Evolutionary conservation across 495 filamentous ascomycete genomes (phyloP), one percentile per base, ranked within the genome.

Genomic region (Parmelia sp.): DNA sequence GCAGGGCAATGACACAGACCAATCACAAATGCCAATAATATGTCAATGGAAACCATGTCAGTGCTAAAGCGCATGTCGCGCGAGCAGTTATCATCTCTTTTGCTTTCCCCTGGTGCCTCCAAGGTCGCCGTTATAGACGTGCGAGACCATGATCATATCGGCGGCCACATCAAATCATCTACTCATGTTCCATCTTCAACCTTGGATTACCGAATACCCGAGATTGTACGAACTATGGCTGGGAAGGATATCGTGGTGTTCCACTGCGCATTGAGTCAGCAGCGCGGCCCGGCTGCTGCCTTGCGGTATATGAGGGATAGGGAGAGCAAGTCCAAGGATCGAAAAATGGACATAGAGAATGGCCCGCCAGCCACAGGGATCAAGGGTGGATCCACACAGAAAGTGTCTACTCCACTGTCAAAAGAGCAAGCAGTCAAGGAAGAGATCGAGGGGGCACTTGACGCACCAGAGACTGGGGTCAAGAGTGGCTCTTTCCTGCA

Each of bases 261-360:
- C 74, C 95, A 98, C 76, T 98, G 94, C 76, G 88, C 90, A n/a
- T 77, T 97, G 37, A 91, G 88, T 67, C 94, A 97, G 78, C 88
- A 94, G 76, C 83, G 94, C 5, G 90, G 90, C 0, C 90, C 90
- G 2, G 74, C 75, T 35, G 89, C 90, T 44, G 90, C 90, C 15
- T 69, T 89, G 63, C 69, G 76, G 71, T 93, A 93, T 71, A 66
- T 91, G 65, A 76, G 86, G 29, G 88, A 88, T 74, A 78, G 83
- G 60, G 80, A 85, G 61, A 73, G 69, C 67, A 64, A 58, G 47
- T 11, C 23, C 37, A 65, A 60, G 36, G 64, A 37, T 21, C 62
- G 62, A 57, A 45, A 63, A 19, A 19, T 57, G 33, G 25, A 47
- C 4, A 42, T 10, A 21, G 40, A 29, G 36, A 45, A 8, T 12